phyloP scores from a whole-genome alignment of 2,329 filamentous ascomycete genomes.

The Lachnellula subtilissima region DNA sequence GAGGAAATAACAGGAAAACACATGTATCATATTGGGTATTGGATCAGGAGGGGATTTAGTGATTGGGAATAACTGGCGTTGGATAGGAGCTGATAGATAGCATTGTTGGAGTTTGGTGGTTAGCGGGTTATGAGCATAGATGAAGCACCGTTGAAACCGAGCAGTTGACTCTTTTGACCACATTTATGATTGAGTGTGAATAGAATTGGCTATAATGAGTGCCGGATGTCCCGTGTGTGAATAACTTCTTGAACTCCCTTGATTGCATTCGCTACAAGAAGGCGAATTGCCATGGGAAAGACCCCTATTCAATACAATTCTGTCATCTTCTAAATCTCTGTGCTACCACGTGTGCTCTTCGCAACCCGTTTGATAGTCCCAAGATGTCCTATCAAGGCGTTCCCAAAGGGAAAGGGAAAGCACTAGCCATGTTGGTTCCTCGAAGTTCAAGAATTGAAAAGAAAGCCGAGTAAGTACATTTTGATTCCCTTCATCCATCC shows the following conservation, averaged over 20 bases:
- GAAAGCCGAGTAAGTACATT: background rate
- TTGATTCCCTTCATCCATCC: background rate
- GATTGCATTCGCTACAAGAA: too few species aligned
- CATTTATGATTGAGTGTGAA: background rate
- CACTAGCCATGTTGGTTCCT: background rate
- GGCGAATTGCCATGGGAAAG: background rate
- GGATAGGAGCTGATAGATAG: background rate
- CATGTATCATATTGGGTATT: constrained; percentile 2
- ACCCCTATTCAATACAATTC: too few species aligned
- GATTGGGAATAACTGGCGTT: background rate
- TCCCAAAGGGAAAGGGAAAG: background rate
- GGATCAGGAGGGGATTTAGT: background rate
- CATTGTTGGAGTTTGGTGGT: background rate
- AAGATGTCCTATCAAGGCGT: too few species aligned
- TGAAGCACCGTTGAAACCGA: background rate
- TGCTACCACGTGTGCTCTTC: too few species aligned
- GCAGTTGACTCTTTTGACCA: background rate
- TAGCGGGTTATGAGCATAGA: background rate
- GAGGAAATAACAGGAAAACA: background rate
- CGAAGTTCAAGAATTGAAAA: background rate
- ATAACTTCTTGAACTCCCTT: too few species aligned
- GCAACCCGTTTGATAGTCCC: too few species aligned
- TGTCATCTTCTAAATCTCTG: too few species aligned
- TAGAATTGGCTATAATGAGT: background rate
- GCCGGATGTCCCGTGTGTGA: too few species aligned